Base-by-base conservation (phyloP, 805 yeast species). In the Lipomyces yamanashiensis region DNA sequence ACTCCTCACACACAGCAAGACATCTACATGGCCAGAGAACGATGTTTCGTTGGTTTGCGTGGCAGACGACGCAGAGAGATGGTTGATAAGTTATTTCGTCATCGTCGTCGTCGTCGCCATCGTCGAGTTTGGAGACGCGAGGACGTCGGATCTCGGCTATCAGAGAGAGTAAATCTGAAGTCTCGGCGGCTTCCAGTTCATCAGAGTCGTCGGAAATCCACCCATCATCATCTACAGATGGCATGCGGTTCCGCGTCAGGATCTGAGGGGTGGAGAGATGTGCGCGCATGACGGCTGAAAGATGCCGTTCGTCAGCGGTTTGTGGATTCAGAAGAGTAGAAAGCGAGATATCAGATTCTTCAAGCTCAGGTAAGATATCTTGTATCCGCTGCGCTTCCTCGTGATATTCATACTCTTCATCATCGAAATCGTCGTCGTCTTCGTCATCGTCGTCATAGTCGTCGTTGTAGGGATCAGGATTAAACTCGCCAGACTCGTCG, bases 1-100 rank as follows among this genome's bases (percentile, higher is more conserved):
- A 92, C 33, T 84, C 82, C 67, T 92, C 97, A 75, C 98, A 92
- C 5, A 92, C 79, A 0, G 96, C 92, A 61, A 92, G 84, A 74
- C 98, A 92, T 70, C 85, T 84, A 73, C 98, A 92, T 0, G 98
- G 98, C 98, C 98, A 92, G 2, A 93, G 78, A 8, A 92, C 86
- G 48, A 92, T 84, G 62, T 87, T 89, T 68, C 97, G 80, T 5
- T 85, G 83, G 62, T 87, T 85, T 5, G 82, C 80, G 69, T 88
- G 93, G 74, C 98, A 92, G 1, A 92, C 87, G 7, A 90, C 96
- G 76, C 98, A 92, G 4, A 61, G 36, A 3, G 59, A 56, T 12
- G 68, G 63, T 7, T 44, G 59, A 37, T 63, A 57, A 50, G 54
- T 13, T 15, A 54, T 33, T 28, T 56, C 60, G n/a, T 54, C 60